A percentile compares a stretch with the other conserved stretches of the same genome.
Conservation (phyloP, 164 flowering plant species). For the Houttuynia cordata region DNA sequence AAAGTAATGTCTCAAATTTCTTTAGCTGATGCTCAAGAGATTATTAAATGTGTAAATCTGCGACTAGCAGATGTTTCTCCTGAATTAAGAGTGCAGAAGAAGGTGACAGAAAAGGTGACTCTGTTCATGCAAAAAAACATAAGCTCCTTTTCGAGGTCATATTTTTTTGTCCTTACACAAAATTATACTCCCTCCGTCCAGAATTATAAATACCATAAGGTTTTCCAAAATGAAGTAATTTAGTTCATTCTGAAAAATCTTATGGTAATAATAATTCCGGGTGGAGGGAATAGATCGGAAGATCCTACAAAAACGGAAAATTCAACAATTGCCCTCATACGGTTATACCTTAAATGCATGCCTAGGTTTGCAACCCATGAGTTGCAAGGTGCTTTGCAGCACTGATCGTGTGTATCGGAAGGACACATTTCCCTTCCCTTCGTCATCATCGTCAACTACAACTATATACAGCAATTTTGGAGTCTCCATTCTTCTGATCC, state of each 20-base stretch:
- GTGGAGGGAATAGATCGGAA: no score
- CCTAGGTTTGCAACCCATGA: conserved; percentile 96
- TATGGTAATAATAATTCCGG: no score
- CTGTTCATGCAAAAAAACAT: no score
- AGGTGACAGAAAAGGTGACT: no score
- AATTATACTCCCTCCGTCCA: no score
- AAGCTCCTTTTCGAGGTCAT: no score
- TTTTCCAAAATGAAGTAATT: no score
- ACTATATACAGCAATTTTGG: conserved; percentile 58
- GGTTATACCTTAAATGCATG: conserved; percentile 92
- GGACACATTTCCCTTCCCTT: conserved; percentile 24
- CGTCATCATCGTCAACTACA: conserved; percentile 28
- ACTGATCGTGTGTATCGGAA: conserved; percentile 77
- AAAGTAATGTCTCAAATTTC: no score
- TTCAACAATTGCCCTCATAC: neutral
- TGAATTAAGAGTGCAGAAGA: neutral
- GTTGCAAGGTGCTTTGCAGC: conserved; percentile 86
- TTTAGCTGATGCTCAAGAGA: neutral
- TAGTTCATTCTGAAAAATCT: no score
- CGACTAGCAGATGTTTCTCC: neutral
- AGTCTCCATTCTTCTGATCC: conserved; percentile 17
- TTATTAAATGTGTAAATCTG: neutral
- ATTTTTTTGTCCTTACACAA: neutral
- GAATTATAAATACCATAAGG: no score
- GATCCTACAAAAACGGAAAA: neutral